These are phyloP conservation scores for Skeletonema tropicum DNA, from an alignment of 108 stramenopile species.

Conservation along the genomic window DNA sequence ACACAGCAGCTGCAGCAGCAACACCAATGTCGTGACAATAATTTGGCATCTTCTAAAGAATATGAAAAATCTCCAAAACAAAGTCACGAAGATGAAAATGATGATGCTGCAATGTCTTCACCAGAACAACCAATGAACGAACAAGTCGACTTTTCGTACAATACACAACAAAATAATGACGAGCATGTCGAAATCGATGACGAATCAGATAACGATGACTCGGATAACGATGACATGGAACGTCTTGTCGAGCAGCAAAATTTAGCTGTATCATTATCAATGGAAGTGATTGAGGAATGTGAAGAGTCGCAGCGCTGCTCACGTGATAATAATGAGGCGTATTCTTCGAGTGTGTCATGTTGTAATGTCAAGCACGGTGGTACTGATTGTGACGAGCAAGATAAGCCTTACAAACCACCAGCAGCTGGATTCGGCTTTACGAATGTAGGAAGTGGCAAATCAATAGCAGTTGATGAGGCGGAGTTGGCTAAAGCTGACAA, in stretches of 20 bases:
- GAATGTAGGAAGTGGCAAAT: too few species aligned
- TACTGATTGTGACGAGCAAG: neutral
- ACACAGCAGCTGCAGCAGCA: neutral
- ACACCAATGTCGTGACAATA: neutral
- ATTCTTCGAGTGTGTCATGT: neutral
- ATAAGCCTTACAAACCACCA: neutral
- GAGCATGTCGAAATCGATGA: neutral
- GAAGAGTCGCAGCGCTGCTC: neutral
- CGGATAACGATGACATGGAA: neutral
- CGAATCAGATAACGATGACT: neutral
- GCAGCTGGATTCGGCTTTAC: too few species aligned
- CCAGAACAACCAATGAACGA: neutral
- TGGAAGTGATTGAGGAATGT: neutral
- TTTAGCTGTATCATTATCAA: neutral
- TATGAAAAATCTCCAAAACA: neutral
- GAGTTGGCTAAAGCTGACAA: neutral
- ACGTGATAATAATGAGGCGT: neutral
- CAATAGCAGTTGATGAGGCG: too few species aligned
- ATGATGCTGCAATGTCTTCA: neutral
- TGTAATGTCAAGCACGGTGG: neutral
- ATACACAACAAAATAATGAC: neutral
- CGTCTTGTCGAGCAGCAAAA: neutral
- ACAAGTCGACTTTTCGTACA: neutral
- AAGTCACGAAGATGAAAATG: neutral
- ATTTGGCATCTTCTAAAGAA: neutral